phyloP scores from a whole-genome alignment of 495 filamentous ascomycete species.

The Annulohypoxylon stygium region DNA sequence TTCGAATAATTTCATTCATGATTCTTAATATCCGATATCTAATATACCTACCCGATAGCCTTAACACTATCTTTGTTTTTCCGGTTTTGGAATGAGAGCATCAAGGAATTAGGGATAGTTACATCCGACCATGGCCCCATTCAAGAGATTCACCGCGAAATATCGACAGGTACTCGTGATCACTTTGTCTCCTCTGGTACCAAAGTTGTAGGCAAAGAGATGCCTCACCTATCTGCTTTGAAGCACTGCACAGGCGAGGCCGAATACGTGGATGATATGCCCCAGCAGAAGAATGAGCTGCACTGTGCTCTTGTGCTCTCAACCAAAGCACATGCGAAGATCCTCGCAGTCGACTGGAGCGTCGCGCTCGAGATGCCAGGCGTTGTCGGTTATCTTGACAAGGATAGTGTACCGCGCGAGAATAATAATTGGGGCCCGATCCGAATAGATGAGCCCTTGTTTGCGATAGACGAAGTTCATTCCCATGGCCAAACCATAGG shows the following conservation, averaged over 20 bases:
- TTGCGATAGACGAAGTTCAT: slow-evolving; percentile 79
- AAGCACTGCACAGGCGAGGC: slow-evolving; percentile 88
- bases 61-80: slow-evolving; percentile 79
- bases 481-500: slow-evolving; percentile 88
- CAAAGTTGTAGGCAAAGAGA: slow-evolving; percentile 75
- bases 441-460: slow-evolving; percentile 77
- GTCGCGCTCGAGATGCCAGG: slow-evolving; percentile 78
- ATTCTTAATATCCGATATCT: neutral
- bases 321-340: slow-evolving; percentile 83
- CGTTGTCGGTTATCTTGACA: slow-evolving; percentile 77
- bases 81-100: slow-evolving; percentile 73
- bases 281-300: slow-evolving; percentile 79
- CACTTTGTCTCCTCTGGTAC: slow-evolving; percentile 65
- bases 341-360: slow-evolving; percentile 73
- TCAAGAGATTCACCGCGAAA: slow-evolving; percentile 67
- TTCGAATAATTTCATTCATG: slow-evolving; percentile 42
- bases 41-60: slow-evolving; percentile 19
- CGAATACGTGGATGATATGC: slow-evolving; percentile 90
- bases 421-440: slow-evolving; percentile 87
- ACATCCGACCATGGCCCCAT: slow-evolving; percentile 62
- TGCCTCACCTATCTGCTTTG: slow-evolving; percentile 82
- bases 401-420: slow-evolving; percentile 71
- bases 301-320: slow-evolving; percentile 82
- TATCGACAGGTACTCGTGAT: slow-evolving; percentile 70
- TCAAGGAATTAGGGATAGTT: slow-evolving; percentile 49